Conservation (phyloP, 805 yeast species). For the Metschnikowia dekortorum region DNA sequence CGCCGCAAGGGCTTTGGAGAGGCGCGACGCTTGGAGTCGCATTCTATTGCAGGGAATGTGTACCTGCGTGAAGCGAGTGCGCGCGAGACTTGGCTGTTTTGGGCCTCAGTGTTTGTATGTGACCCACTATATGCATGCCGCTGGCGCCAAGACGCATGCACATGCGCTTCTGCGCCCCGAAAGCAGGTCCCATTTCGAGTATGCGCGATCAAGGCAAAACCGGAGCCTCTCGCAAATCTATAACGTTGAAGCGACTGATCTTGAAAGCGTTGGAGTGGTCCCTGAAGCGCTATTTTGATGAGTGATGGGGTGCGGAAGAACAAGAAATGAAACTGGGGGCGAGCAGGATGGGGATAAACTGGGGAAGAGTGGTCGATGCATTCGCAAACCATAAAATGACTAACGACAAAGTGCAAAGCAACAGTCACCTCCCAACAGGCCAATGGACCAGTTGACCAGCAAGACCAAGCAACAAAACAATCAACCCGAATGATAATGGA, state of each 20-base stretch:
- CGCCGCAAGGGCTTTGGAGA: not conserved
- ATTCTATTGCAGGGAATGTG: not conserved
- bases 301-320: no score
- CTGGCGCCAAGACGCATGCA: not conserved
- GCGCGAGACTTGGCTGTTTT: not conserved
- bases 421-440: no score
- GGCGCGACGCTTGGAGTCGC: not conserved
- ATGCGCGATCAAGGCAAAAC: not conserved
- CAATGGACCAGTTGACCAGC: no score
- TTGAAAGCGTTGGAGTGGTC: not conserved
- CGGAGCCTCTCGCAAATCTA: not conserved
- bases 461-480: no score
- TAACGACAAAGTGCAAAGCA: no score
- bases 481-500: no score
- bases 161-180: not conserved
- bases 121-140: not conserved
- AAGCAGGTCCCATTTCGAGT: conserved; percentile 2
- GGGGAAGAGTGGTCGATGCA: no score
- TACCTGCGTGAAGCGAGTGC: not conserved
- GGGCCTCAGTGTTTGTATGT: not conserved
- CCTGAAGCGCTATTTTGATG: no score
- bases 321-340: no score
- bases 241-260: not conserved
- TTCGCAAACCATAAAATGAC: no score
- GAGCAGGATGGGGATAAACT: no score